Percentiles rank a stretch among this genome's conserved stretches.
phyloP scores from a whole-genome alignment of 352 stramenopile genomes.

The Phytophthora podocarpi region DNA sequence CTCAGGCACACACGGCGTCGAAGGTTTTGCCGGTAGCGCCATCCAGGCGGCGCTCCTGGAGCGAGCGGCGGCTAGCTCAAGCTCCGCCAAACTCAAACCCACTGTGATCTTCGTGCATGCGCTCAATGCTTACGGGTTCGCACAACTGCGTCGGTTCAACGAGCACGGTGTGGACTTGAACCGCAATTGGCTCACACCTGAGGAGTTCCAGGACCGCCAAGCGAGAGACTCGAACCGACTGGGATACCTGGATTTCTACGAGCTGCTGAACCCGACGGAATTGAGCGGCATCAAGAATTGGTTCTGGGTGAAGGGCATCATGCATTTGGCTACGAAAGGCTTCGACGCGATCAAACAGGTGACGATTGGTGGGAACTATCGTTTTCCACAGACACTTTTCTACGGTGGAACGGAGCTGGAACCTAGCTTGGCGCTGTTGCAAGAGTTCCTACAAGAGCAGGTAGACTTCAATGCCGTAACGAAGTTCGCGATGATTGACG shows the following conservation, averaged over 20 bases:
- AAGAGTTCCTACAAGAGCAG: constrained; percentile 63
- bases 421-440: constrained; percentile 63
- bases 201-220: constrained; percentile 54
- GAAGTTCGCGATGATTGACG: constrained; percentile 87
- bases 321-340: constrained; percentile 44
- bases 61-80: constrained; percentile 13
- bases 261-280: constrained; percentile 68
- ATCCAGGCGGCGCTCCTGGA: constrained; percentile 69
- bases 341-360: constrained; percentile 78
- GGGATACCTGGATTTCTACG: constrained; percentile 78
- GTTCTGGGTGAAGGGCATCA: constrained; percentile 54
- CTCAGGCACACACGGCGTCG: constrained; percentile 82
- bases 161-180: constrained; percentile 96
- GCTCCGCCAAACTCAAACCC: constrained; percentile 29
- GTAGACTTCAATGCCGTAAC: constrained; percentile 44
- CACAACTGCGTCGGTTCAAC: constrained; percentile 88
- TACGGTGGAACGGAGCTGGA: constrained; percentile 86
- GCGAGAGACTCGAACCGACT: constrained; percentile 72
- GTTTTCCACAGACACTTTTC: constrained; percentile 81
- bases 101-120: constrained; percentile 93
- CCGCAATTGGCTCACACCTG: constrained; percentile 82
- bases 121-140: constrained; percentile 93
- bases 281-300: constrained; percentile 35
- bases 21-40: constrained; percentile 84
- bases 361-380: constrained; percentile 91